Base-by-base conservation (phyloP, 2,329 filamentous ascomycete genomes). In the Laburnicola sp. region DNA sequence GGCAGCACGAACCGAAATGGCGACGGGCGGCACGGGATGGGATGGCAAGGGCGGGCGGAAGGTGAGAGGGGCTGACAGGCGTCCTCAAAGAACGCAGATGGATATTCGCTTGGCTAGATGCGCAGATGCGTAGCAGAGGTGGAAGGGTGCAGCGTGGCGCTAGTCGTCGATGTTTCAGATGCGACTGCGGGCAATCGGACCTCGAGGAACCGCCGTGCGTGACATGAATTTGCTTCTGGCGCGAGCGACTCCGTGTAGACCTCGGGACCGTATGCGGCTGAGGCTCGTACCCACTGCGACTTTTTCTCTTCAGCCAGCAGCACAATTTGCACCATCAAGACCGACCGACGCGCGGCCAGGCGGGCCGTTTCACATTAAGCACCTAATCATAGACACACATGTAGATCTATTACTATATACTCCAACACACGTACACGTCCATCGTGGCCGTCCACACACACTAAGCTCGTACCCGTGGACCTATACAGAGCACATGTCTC, bases 161-260 rank as follows among this genome's bases (percentile, higher is more conserved):
- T 63, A 65, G 54, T 44, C 43, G 55, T 56, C 49, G 53, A 52
- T 55, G 62, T 66, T 68, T 66, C 64, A 65, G 61, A 62, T 8
- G 38, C 35, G n/a, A 27, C 31, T 31, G 30, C 40, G 30, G 43
- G 28, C 30, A 21, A n/a, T 39, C 28, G 26, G 28, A 50, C 26
- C 35, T 30, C n/a, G 35, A 30, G 25, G 30, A 41, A 35, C 35
- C 34, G 26, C 43, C 25, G 34, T 30, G 16, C 16, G 16, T 16
- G 16, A 16, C 7, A 30, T 23, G 21, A 6, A 27, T 16, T 10
- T 45, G 25, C 34, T 21, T 27, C 16, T 34, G 10, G 28, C 10
- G 32, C 10, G 16, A 16, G 16, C 16, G 16, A 16, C 16, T 16
- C 16, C 16, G 16, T 16, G 16, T 16, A 16, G 16, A 16, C 16